Conservation (phyloP, 805 yeast species). For the Yarrowia phangngaensis region DNA sequence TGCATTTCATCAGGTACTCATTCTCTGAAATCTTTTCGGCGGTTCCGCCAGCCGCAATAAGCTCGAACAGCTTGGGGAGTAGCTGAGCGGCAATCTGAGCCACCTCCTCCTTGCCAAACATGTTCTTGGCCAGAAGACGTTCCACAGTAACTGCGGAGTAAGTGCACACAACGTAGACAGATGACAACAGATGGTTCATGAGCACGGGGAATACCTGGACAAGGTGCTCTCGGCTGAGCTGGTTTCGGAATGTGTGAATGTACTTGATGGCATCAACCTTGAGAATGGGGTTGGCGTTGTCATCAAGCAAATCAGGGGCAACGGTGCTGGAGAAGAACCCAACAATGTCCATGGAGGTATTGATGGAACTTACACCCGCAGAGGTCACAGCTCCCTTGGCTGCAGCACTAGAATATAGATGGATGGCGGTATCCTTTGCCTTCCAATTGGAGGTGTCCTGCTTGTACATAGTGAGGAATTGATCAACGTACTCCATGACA, state of each 20-base stretch:
- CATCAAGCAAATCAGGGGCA: conserved; percentile 69
- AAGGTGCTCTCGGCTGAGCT: conserved; percentile 80
- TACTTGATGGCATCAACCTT: conserved; percentile 91
- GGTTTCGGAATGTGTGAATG: conserved; percentile 85
- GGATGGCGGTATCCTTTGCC: conserved; percentile 79
- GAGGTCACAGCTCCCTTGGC: conserved; percentile 85
- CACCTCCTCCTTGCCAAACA: conserved; percentile 73
- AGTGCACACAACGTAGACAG: conserved; percentile 79
- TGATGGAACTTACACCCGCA: conserved; percentile 83
- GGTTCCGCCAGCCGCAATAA: conserved; percentile 51
- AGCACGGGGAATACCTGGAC: conserved; percentile 74
- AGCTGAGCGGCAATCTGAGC: conserved; percentile 56
- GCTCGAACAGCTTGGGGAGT: conserved; percentile 59
- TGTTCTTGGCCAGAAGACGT: conserved; percentile 64
- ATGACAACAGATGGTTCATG: conserved; percentile 61
- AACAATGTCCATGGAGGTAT: conserved; percentile 78
- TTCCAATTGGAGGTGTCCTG: conserved; percentile 60
- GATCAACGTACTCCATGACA: conserved; percentile 66
- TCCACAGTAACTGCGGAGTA: conserved; percentile 93
- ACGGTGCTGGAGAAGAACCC: conserved; percentile 76
- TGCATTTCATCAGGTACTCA: conserved; percentile 84
- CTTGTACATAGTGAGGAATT: conserved; percentile 54
- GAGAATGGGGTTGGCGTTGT: conserved; percentile 65
- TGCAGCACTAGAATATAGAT: conserved; percentile 82
- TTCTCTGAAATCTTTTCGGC: conserved; percentile 95